phyloP scores from a whole-genome alignment of 2,329 filamentous ascomycete genomes.

The Cryphonectria radicalis region DNA sequence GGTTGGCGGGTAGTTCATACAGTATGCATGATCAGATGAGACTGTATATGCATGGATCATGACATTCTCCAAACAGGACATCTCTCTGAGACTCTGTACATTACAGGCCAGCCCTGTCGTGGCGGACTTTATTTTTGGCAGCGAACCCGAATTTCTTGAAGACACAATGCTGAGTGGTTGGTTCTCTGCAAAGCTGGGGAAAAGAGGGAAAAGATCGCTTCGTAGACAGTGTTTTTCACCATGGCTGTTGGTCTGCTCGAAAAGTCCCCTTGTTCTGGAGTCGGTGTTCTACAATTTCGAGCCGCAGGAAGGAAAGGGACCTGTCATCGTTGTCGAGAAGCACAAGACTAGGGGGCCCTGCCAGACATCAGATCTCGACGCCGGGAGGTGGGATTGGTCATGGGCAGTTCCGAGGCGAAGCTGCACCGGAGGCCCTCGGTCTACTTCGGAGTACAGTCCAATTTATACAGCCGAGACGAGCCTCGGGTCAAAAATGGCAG shows the following conservation, averaged over 20 bases:
- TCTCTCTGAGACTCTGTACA: neutral
- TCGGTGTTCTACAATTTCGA: neutral
- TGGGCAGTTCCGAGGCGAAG: slow-evolving; percentile 3
- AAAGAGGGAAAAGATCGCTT: neutral
- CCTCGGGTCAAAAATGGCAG: neutral
- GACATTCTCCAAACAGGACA: neutral
- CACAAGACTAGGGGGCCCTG: slow-evolving; percentile 3
- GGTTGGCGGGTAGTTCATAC: neutral
- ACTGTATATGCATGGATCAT: neutral
- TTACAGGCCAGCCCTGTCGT: neutral
- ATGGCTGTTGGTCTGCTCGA: neutral
- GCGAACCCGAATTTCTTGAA: neutral
- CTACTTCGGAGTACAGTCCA: neutral
- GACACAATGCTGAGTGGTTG: neutral
- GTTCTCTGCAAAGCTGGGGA: neutral
- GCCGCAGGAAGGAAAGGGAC: neutral
- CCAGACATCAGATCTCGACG: neutral
- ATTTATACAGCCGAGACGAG: neutral
- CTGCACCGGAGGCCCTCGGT: slow-evolving; percentile 15
- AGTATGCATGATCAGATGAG: neutral
- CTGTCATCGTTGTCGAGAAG: neutral
- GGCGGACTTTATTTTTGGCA: slow-evolving; percentile 27
- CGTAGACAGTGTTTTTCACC: neutral
- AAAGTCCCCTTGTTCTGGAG: neutral
- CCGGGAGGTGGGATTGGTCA: slow-evolving; percentile 19